phyloP scores from a whole-genome alignment of 2,329 filamentous ascomycete genomes.

The Tolypocladium ophioglossoides region DNA sequence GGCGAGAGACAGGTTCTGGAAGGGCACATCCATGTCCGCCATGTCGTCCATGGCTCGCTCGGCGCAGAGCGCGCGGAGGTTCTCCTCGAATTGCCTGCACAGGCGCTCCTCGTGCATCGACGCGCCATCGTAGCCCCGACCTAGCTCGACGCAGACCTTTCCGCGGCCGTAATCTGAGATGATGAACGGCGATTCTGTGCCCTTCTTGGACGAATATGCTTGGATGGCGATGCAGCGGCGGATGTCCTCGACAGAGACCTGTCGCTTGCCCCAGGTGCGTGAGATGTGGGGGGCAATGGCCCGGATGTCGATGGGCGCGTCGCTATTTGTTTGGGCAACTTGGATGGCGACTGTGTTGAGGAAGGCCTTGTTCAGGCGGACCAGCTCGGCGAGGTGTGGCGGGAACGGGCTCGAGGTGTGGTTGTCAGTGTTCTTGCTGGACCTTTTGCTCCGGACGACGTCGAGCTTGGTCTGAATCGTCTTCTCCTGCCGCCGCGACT shows the following conservation, averaged over 20 bases:
- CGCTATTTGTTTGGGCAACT: constrained; percentile 55
- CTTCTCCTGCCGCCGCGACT: constrained; percentile 17
- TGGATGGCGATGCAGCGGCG: constrained; percentile 57
- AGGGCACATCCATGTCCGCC: constrained; percentile 33
- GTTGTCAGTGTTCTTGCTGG: constrained; percentile 10
- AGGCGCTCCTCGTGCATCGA: constrained; percentile 40
- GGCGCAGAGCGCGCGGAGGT: constrained; percentile 36
- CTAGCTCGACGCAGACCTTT: constrained; percentile 49
- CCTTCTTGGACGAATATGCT: constrained; percentile 19
- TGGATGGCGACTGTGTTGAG: constrained; percentile 59
- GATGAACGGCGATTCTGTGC: constrained; percentile 26
- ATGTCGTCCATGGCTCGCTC: constrained; percentile 18
- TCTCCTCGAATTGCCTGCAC: constrained; percentile 42
- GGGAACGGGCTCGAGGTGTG: constrained; percentile 26
- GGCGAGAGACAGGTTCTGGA: constrained; percentile 41
- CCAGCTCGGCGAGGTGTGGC: constrained; percentile 44
- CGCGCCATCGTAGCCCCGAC: constrained; percentile 21
- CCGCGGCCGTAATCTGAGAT: constrained; percentile 42
- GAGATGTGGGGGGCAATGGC: constrained; percentile 52
- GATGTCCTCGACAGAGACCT: constrained; percentile 54
- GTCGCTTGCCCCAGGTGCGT: constrained; percentile 61
- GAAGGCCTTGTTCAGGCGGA: constrained; percentile 56
- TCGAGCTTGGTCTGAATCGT: constrained; percentile 26
- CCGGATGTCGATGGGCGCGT: constrained; percentile 52
- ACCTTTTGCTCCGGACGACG: constrained; percentile 17